A percentile compares a stretch with the other conserved stretches of the same genome.
Evolutionary conservation across 208 protist genomes (phyloP).

Genomic region (Angomonas ambiguus): DNA sequence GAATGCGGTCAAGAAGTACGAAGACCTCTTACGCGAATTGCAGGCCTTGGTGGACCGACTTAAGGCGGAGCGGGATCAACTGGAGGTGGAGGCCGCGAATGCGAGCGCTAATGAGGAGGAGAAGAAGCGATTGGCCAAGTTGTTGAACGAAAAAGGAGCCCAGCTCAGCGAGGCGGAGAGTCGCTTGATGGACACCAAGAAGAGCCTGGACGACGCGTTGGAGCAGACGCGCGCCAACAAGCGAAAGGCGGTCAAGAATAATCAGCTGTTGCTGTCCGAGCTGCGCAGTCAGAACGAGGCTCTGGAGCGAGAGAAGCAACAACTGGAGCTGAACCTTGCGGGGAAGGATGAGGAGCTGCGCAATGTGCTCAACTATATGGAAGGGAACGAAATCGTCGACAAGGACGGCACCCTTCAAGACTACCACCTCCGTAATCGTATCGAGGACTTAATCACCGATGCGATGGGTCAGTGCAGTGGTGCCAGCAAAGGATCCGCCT

Average conservation of each 20-base stretch:
- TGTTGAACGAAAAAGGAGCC: slow-evolving; percentile 29
- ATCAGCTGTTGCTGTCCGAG: slow-evolving; percentile 41
- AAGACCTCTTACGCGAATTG: slow-evolving; percentile 33
- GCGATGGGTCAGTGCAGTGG: slow-evolving; percentile 29
- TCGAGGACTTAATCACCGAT: slow-evolving; percentile 50
- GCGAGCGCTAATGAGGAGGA: slow-evolving; percentile 33
- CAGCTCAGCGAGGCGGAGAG: slow-evolving; percentile 36
- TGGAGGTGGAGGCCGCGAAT: slow-evolving; percentile 31
- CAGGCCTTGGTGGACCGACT: slow-evolving; percentile 48
- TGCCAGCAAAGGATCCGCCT: slow-evolving; percentile 40
- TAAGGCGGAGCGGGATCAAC: slow-evolving; percentile 34
- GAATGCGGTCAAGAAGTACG: slow-evolving; percentile 31
- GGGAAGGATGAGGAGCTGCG: slow-evolving; percentile 54
- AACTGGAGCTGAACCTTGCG: slow-evolving; percentile 25
- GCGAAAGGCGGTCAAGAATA: slow-evolving; percentile 39
- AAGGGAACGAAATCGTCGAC: slow-evolving; percentile 27
- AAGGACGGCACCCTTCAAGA: slow-evolving; percentile 20
- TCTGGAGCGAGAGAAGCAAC: slow-evolving; percentile 27
- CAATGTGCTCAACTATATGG: slow-evolving; percentile 33
- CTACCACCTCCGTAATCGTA: slow-evolving; percentile 38
- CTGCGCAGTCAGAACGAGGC: slow-evolving; percentile 40
- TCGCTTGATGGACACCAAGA: slow-evolving; percentile 23
- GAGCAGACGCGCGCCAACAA: slow-evolving; percentile 32
- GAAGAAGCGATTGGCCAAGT: slow-evolving; percentile 23
- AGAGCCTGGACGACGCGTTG: slow-evolving; percentile 25